Percentiles rank a stretch among this genome's conserved stretches.
phyloP scores from a whole-genome alignment of 495 filamentous ascomycete species.

The Astrothelium subdiscretum region DNA sequence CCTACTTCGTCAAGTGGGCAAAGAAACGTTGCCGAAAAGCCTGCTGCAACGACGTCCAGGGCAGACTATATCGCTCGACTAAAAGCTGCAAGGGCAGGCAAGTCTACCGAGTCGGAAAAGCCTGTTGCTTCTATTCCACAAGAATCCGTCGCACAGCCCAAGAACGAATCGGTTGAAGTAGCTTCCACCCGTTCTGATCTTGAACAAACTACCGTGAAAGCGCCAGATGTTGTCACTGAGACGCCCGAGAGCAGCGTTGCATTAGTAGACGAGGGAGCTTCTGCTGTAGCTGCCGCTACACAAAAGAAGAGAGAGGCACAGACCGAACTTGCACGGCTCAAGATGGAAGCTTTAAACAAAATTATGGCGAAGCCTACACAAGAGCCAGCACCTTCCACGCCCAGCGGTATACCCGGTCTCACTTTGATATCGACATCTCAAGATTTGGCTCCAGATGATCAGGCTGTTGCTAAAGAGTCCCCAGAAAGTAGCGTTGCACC shows the following conservation, averaged over 20 bases:
- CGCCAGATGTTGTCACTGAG: neutral
- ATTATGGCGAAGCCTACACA: neutral
- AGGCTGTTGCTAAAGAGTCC: neutral
- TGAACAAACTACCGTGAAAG: neutral
- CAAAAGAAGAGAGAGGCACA: constrained; percentile 12
- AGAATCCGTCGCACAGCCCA: neutral
- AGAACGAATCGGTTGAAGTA: neutral
- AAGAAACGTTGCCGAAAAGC: neutral
- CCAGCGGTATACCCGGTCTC: constrained; percentile 40
- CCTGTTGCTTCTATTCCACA: neutral
- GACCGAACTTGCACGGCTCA: constrained; percentile 17
- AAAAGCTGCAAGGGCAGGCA: constrained; percentile 45
- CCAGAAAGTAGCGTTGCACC: neutral
- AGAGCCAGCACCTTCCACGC: neutral
- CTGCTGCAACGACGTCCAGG: constrained; percentile 28
- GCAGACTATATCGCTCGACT: constrained; percentile 68
- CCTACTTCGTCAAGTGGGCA: neutral
- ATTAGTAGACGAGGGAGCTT: neutral
- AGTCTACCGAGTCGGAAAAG: constrained; percentile 7
- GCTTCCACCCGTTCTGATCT: neutral
- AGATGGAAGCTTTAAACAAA: constrained; percentile 12
- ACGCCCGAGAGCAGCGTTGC: neutral
- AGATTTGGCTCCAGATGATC: constrained; percentile 24
- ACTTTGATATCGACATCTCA: constrained; percentile 20
- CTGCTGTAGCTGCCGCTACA: neutral